Evolutionary conservation across 2,329 filamentous ascomycete genomes (phyloP), one percentile per base, ranked within the genome.

Genomic region (Beauveria australis): DNA sequence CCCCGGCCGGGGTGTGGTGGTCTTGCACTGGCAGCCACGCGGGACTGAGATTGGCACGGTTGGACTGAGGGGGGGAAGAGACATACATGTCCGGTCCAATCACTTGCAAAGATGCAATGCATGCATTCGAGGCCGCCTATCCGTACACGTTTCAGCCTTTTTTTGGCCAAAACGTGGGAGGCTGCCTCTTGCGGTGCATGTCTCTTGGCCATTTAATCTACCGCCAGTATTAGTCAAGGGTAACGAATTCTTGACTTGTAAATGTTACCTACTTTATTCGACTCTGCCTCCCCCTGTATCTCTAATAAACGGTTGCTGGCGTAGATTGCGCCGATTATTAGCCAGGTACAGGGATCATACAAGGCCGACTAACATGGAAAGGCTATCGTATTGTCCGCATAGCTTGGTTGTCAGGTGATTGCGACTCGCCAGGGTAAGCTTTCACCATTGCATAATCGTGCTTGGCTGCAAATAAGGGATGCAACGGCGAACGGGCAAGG

Each of bases 331-430:
- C 14, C 30, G 16, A 18, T 30, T 33, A 16, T 51, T 30, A 28
- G 18, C 53, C 40, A 43, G 40, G 40, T 55, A 46, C 53, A 56
- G 53, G 53, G 53, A 40, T 56, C 44, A 48, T 18, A 10, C 26
- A n/a, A 26, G 44, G 43, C 40, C 26, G 53, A 46, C 53, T 33
- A 44, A 44, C 33, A 55, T 18, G 24, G 40, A 40, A 47, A 44
- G 43, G 28, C 43, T 37, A 56, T 56, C 53, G 28, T 44, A n/a
- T 47, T 19, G 43, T 48, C 53, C 57, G 57, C 57, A 59, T 59
- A 52, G 47, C 26, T 44, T 59, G n/a, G 30, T 24, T 19, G 57
- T 59, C 57, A 59, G 57, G 57, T 59, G 57, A 59, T 59, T 59
- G 40, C 33, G 18, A 44, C 37, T 59, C 24, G 37, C 12, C 48